Conservation (phyloP, 305 asterid genomes). For the Fraxinus greggii region DNA sequence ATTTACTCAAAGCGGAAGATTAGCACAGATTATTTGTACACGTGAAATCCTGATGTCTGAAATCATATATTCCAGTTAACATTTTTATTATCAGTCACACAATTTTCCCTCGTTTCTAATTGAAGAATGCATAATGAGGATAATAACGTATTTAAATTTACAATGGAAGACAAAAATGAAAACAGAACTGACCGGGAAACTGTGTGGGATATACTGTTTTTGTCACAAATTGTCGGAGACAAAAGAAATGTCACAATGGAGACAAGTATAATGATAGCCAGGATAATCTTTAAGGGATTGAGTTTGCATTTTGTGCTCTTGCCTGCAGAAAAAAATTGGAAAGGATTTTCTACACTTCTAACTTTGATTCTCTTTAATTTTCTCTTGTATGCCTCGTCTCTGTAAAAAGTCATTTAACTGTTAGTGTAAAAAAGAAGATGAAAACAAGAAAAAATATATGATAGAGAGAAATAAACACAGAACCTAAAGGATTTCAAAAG, state of each 20-base stretch:
- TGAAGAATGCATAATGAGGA: background rate
- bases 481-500: background rate
- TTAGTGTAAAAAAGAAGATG: background rate
- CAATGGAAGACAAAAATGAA: background rate
- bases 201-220: slow-evolving; percentile 18
- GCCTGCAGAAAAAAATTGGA: slow-evolving; percentile 32
- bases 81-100: background rate
- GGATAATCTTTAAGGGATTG: slow-evolving; percentile 39
- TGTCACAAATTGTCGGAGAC: slow-evolving; percentile 34
- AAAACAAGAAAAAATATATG: background rate
- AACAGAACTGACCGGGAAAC: slow-evolving; percentile 35
- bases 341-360: slow-evolving; percentile 34
- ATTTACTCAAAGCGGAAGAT: background rate
- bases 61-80: background rate
- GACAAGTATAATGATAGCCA: slow-evolving; percentile 31
- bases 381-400: slow-evolving; percentile 58
- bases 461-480: background rate
- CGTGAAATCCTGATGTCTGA: background rate
- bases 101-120: background rate
- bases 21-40: background rate
- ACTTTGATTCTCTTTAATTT: slow-evolving; percentile 51
- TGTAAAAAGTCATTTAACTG: slow-evolving; percentile 15
- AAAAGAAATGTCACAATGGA: slow-evolving; percentile 35
- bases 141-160: background rate
- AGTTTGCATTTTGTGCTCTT: slow-evolving; percentile 39